phyloP scores from a whole-genome alignment of 768 basidiomycete species.

The Hirschioporus abietinus region DNA sequence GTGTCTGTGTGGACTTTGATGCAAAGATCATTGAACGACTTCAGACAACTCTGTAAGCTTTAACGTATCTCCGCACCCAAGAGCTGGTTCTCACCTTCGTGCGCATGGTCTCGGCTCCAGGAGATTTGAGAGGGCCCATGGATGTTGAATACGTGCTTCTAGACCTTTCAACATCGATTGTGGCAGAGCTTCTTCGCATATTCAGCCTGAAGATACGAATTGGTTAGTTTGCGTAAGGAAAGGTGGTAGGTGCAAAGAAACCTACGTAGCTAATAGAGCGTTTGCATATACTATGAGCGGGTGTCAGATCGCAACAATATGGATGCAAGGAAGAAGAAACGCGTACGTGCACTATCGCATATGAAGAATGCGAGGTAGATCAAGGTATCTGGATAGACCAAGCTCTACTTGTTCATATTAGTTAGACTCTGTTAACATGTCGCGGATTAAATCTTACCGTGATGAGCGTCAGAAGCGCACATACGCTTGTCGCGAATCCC shows the following conservation, averaged over 20 bases:
- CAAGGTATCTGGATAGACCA: neutral
- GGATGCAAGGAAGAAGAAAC: neutral
- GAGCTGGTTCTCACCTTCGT: neutral
- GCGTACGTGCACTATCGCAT: neutral
- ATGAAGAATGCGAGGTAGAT: constrained; percentile 1
- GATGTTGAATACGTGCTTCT: neutral
- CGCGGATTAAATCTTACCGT: neutral
- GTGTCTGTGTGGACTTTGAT: neutral
- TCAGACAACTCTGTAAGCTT: neutral
- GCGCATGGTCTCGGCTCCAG: neutral
- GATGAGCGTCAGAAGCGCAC: neutral
- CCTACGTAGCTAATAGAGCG: neutral
- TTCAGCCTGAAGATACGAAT: neutral
- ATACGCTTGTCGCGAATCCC: neutral
- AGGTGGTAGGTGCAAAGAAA: neutral
- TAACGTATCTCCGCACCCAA: neutral
- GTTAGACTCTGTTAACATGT: neutral
- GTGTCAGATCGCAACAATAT: neutral
- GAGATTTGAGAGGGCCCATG: neutral
- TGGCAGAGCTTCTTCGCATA: neutral
- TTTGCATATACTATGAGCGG: neutral
- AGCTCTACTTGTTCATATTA: neutral
- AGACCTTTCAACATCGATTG: neutral
- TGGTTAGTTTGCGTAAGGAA: neutral
- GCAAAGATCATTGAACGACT: neutral